Conservation (phyloP, 164 flowering plant genomes). For the Nelumbo lutea region DNA sequence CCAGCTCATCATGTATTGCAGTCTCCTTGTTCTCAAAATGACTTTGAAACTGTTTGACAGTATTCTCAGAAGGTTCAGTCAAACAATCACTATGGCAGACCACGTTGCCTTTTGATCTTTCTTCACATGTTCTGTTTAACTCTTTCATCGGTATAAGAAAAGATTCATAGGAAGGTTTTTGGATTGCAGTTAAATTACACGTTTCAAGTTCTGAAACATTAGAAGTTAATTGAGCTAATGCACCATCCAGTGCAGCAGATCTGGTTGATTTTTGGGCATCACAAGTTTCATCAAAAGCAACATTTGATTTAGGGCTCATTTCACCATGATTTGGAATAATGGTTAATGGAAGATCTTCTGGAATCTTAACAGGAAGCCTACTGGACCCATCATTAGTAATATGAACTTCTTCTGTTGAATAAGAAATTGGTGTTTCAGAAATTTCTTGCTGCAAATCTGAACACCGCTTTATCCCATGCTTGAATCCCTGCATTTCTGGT, state of each 20-base stretch:
- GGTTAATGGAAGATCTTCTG: constrained; percentile 2
- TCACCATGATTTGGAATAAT: background rate
- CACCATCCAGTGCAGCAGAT: constrained; percentile 6
- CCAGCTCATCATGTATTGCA: constrained; percentile 3
- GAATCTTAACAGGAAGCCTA: background rate
- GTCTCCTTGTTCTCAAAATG: background rate
- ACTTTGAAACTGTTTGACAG: background rate
- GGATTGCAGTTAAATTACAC: background rate
- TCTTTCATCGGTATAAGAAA: background rate
- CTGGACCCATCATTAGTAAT: constrained; percentile 7
- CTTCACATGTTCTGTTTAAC: constrained; percentile 2
- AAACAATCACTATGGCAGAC: background rate
- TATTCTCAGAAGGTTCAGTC: constrained; percentile 3
- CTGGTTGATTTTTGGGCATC: constrained; percentile 2
- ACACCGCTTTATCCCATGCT: constrained; percentile 22
- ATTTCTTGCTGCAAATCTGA: background rate
- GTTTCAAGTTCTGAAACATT: background rate
- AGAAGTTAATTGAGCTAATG: constrained; percentile 4
- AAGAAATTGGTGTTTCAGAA: too few species aligned
- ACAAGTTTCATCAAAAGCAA: background rate
- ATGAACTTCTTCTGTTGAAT: constrained; percentile 1
- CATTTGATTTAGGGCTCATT: background rate
- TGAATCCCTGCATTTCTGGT: constrained; percentile 8
- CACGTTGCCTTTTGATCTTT: background rate
- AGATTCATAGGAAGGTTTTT: constrained; percentile 1